Percentiles rank a stretch among this genome's conserved stretches.
phyloP scores from a whole-genome alignment of 1,139 yeast species.

The Geotrichum klebahnii region DNA sequence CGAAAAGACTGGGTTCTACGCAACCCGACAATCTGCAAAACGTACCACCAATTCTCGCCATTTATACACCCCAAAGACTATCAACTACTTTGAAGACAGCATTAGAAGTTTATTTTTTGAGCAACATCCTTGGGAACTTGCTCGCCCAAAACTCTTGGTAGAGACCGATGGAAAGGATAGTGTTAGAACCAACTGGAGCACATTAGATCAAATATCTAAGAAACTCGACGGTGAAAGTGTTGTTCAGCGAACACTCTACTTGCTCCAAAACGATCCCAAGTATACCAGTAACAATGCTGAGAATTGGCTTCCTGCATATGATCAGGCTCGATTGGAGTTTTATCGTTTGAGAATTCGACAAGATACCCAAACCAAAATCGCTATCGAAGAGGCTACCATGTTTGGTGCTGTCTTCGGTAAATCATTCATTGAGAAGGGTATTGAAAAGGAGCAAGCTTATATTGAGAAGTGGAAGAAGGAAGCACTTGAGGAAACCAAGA shows the following conservation, averaged over 20 bases:
- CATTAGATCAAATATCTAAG: constrained; percentile 64
- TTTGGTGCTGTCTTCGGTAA: constrained; percentile 70
- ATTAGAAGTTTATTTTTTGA: constrained; percentile 75
- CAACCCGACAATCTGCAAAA: constrained; percentile 47
- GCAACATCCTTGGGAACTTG: constrained; percentile 97
- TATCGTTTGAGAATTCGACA: constrained; percentile 80
- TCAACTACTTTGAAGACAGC: constrained; percentile 75
- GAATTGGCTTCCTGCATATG: constrained; percentile 65
- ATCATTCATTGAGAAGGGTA: constrained; percentile 61
- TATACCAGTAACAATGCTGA: constrained; percentile 38
- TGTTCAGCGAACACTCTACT: constrained; percentile 81
- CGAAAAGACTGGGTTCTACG: constrained; percentile 38
- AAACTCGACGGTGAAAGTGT: constrained; percentile 90
- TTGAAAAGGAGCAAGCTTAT: constrained; percentile 64
- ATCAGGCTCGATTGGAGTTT: constrained; percentile 80
- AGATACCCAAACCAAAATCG: constrained; percentile 69
- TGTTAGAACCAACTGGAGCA: constrained; percentile 65
- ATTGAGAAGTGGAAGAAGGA: constrained; percentile 69
- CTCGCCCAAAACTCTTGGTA: constrained; percentile 81
- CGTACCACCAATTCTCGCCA: constrained; percentile 36
- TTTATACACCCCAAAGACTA: constrained; percentile 55
- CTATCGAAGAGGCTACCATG: constrained; percentile 81
- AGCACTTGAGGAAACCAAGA: constrained; percentile 46
- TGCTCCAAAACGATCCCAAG: constrained; percentile 46
- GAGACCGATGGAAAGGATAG: constrained; percentile 66